phyloP scores from a whole-genome alignment of 2,329 filamentous ascomycete genomes.

The Fusarium tricinctum region DNA sequence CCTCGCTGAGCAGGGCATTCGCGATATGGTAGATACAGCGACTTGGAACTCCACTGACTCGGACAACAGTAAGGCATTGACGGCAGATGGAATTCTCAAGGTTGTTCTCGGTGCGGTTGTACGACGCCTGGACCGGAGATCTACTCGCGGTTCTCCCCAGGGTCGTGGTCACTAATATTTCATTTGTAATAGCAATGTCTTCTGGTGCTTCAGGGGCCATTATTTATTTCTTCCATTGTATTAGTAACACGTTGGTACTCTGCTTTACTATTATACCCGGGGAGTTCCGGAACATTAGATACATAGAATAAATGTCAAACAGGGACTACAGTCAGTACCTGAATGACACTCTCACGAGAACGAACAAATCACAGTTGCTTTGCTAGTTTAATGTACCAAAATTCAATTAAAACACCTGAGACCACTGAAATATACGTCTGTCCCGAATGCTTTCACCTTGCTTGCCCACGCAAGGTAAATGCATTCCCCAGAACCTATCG shows the following conservation, averaged over 20 bases:
- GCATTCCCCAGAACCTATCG: slow-evolving; percentile 29
- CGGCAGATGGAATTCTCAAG: slow-evolving; percentile 82
- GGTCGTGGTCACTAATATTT: slow-evolving; percentile 18
- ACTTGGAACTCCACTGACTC: slow-evolving; percentile 73
- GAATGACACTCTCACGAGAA: slow-evolving; percentile 19
- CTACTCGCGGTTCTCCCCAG: slow-evolving; percentile 31
- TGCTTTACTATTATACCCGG: slow-evolving; percentile 31
- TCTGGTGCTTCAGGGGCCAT: not conserved
- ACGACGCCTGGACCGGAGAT: slow-evolving; percentile 54
- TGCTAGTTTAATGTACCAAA: slow-evolving; percentile 10
- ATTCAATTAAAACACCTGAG: slow-evolving; percentile 20
- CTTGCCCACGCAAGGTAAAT: not conserved
- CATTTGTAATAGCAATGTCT: not conserved
- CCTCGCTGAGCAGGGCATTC: slow-evolving; percentile 67
- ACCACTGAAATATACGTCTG: slow-evolving; percentile 29
- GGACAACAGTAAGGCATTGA: slow-evolving; percentile 62
- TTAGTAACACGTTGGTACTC: slow-evolving; percentile 7
- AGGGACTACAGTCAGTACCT: not conserved
- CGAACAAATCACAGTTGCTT: slow-evolving; percentile 2
- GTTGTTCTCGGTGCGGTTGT: slow-evolving; percentile 84
- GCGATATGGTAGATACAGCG: slow-evolving; percentile 94
- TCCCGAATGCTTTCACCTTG: slow-evolving; percentile 14
- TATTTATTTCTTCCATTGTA: slow-evolving; percentile 9
- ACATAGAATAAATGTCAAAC: not conserved
- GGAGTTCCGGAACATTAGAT: slow-evolving; percentile 19